Evolutionary conservation across 2,329 filamentous ascomycete species (phyloP).

Genomic region (Microthyrium microscopicum): DNA sequence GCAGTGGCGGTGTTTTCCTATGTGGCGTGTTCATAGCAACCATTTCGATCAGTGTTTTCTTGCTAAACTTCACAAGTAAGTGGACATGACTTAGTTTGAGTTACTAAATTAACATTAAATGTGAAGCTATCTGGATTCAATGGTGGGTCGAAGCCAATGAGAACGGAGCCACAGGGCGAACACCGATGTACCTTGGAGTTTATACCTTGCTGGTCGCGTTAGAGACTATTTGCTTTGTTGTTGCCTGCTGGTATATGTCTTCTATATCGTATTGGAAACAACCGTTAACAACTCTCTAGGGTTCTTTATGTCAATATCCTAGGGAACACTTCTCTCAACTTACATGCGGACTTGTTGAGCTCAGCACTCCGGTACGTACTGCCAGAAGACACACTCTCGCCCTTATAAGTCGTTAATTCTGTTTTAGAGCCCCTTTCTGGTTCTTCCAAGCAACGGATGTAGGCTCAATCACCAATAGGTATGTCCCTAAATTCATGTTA

Average conservation of each 20-base stretch:
- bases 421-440: slow-evolving; percentile 1
- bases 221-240: neutral
- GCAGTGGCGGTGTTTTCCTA: too few relatives aligned
- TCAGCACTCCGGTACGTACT: neutral
- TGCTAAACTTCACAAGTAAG: too few relatives aligned
- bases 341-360: neutral
- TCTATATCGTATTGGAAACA: neutral
- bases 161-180: neutral
- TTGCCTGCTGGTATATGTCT: neutral
- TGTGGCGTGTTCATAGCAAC: too few relatives aligned
- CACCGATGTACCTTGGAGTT: slow-evolving; percentile 1
- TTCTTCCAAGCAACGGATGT: slow-evolving; percentile 4
- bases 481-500: too few relatives aligned
- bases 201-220: neutral
- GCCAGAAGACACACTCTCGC: too few relatives aligned
- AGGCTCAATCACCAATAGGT: slow-evolving; percentile 2
- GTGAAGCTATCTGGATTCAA: slow-evolving; percentile 1
- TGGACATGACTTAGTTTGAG: too few relatives aligned
- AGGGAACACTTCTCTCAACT: neutral
- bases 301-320: neutral
- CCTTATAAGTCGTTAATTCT: neutral
- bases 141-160: neutral
- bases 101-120: too few relatives aligned
- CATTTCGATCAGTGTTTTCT: too few relatives aligned
- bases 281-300: neutral